phyloP scores from a whole-genome alignment of 257 asterid species.

The Solanum okadae region DNA sequence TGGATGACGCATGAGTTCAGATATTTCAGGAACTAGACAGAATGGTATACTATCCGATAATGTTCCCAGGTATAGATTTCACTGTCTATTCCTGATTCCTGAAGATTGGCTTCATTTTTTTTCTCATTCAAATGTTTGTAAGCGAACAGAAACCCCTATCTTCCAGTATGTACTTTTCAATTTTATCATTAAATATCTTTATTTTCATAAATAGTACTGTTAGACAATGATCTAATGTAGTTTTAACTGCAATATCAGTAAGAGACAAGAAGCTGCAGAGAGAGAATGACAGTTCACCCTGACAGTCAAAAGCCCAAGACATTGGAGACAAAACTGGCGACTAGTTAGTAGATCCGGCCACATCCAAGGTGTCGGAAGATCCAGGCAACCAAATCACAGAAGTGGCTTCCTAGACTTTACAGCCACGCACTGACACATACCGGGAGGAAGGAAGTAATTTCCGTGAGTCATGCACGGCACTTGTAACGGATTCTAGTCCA shows the following conservation, averaged over 20 bases:
- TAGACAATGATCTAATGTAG: background rate
- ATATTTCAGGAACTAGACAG: background rate
- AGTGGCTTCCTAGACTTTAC: background rate
- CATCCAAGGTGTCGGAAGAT: background rate
- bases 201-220: background rate
- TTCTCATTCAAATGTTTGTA: background rate
- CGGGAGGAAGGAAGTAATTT: background rate
- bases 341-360: background rate
- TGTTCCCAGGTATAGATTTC: background rate
- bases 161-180: background rate
- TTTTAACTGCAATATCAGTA: background rate
- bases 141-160: background rate
- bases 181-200: background rate
- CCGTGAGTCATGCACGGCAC: background rate
- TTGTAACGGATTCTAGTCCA: background rate
- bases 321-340: background rate
- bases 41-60: background rate
- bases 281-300: background rate
- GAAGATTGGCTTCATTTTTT: background rate
- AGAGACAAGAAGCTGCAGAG: background rate
- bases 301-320: background rate
- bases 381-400: background rate
- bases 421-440: background rate
- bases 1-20: background rate
- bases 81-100: background rate